Evolutionary conservation across 176 grass and related monocot genomes (phyloP), one percentile per base, ranked within the genome.

Genomic region (Bromus sterilis): DNA sequence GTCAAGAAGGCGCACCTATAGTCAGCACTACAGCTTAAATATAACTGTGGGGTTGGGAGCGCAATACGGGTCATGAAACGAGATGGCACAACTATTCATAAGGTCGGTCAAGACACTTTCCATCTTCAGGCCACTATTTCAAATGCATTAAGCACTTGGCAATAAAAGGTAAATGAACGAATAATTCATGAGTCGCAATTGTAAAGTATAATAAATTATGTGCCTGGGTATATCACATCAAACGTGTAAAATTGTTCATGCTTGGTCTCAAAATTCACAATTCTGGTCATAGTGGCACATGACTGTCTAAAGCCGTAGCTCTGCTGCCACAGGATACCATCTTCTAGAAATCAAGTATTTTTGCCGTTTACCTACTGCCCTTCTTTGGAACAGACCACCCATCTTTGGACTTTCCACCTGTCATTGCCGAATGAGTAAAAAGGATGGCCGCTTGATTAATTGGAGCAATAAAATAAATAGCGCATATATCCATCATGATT

Each of bases 331-430:
- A 78, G 46, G 79, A 92, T 91, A 87, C 82, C 85, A 81, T 86
- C 77, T 91, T 95, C 82, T 84, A 85, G 89, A 75, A 95, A 91
- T 90, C 86, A 90, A 99, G 84, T 93, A 91, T 85, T 87, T 92
- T 94, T 82, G 74, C 49, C 76, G 79, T 91, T 99, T 99, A 99
- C 96, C 96, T 99, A 99, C 91, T 93, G 86, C 93, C 96, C 96
- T 95, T 99, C 96, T 99, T 99, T 99, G 91, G 86, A 99, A 99
- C 86, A 95, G 93, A 93, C 49, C 92, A 84, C 91, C 91, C 93
- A 89, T 98, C 96, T 95, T 98, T 95, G 90, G 95, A 98, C 56
- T 98, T 94, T 98, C 92, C 92, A 99, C 96, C 96, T 99, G 93
- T 70, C 90, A 95, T 95, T 95, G 85, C 84, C 74, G 82, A 94